These are phyloP conservation scores for Sporothrix pallida DNA, from an alignment of 2,329 filamentous ascomycete species.

Conservation along the genomic window DNA sequence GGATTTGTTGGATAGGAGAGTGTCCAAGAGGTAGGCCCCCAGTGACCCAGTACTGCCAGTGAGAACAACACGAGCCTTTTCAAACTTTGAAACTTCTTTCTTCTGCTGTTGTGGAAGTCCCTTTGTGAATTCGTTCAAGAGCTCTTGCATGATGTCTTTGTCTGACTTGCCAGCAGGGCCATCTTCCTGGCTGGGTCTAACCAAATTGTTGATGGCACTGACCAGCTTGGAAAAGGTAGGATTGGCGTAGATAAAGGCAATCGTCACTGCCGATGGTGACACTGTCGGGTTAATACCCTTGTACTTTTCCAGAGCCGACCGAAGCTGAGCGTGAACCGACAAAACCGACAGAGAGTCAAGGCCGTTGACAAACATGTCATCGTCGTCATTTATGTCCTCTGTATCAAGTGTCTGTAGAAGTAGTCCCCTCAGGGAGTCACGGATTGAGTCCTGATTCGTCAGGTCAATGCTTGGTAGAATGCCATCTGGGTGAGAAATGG, in stretches of 20 bases:
- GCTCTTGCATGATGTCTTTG: not conserved
- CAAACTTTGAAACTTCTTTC: not conserved
- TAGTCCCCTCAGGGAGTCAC: not conserved
- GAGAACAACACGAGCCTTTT: not conserved
- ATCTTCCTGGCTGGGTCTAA: not conserved
- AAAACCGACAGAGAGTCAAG: not conserved
- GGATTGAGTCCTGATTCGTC: not conserved
- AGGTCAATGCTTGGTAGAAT: not conserved
- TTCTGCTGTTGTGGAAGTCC: not conserved
- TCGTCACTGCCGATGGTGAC: not conserved
- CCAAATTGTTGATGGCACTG: not conserved
- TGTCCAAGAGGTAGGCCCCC: not conserved
- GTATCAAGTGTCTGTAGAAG: not conserved
- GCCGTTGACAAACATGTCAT: not conserved
- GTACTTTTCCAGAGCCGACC: not conserved
- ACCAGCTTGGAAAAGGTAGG: not conserved
- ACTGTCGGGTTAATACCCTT: not conserved
- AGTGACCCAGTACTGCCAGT: not conserved
- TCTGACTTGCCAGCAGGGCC: not conserved
- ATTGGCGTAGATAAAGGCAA: not conserved
- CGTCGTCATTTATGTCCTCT: not conserved
- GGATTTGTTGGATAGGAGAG: not conserved
- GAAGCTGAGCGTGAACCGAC: not conserved
- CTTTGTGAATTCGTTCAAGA: not conserved
- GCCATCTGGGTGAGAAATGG: not conserved